Base-by-base conservation (phyloP, 2,329 filamentous ascomycete species). In the Sordariomycetes sp. region DNA sequence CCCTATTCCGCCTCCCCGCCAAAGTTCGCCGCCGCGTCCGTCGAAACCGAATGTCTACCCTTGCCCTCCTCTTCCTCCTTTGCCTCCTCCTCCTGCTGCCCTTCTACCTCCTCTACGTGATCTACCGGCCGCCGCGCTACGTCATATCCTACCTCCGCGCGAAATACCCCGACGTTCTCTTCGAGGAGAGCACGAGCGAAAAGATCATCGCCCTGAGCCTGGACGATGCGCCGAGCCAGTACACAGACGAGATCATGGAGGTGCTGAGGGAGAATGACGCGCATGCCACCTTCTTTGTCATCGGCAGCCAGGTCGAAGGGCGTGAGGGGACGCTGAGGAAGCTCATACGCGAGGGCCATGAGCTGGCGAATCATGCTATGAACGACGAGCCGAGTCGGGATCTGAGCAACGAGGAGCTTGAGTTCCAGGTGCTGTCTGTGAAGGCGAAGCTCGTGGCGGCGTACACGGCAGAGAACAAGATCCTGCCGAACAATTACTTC, bases 311-410 rank as follows among this genome's bases (percentile, higher is more conserved):
- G 59, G 77, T 86, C 8, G 45, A 63, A 0, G 73, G 70, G 2
- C 55, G 64, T 19, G 68, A 79, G 48, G 59, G 63, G 6, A 55
- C 69, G 4, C 63, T 86, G 21, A 57, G 66, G 28, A 63, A 72
- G 25, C 61, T 83, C 2, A 63, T 84, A n/a, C 60, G 63, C 24
- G 63, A 59, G 32, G 79, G 78, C 16, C 74, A 82, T 53, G 82
- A 87, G 62, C 64, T 94, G 4, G 87, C 74, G 17, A 94, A 94
- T 58, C 87, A 94, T 57, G 87, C 83, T 8, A 88, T 92, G 85
- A 73, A 78, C 53, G 87, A 94, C 57, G 85, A 92, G 62, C 77
- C 86, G 1, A 81, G 79, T 8, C 67, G 72, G 29, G 63, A 64
- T 1, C 64, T 94, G 18, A 57, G 65, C 26, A 67, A 78, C 33